These are phyloP conservation scores for Phytophthora agathidicida DNA, from an alignment of 352 stramenopile genomes.

Conservation along the genomic window DNA sequence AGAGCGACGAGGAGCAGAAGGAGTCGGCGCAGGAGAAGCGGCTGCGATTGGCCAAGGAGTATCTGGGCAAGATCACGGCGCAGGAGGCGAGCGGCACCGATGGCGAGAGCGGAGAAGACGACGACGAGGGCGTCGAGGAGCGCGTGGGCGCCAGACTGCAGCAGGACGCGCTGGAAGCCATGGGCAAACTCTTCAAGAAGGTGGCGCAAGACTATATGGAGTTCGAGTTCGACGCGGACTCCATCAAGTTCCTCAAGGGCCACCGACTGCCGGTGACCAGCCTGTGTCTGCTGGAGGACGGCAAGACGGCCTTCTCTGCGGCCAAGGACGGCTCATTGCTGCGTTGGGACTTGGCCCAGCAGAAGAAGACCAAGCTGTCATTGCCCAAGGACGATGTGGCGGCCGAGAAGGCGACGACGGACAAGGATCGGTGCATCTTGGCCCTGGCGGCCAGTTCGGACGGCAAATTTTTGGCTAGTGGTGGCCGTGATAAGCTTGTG, in stretches of 20 bases:
- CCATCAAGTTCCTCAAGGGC: conserved; percentile 78
- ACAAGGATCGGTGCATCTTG: conserved; percentile 85
- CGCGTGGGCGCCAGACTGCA: conserved; percentile 81
- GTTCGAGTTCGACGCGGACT: conserved; percentile 86
- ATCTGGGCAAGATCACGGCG: conserved; percentile 83
- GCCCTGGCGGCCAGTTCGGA: conserved; percentile 91
- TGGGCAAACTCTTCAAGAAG: conserved; percentile 90
- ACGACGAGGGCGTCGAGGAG: conserved; percentile 70
- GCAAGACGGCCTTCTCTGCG: conserved; percentile 89
- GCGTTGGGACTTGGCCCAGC: conserved; percentile 86
- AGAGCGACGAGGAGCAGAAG: conserved; percentile 61
- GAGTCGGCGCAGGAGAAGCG: conserved; percentile 91
- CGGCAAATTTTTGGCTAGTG: conserved; percentile 91
- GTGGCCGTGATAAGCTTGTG: conserved; percentile 92
- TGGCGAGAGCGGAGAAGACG: conserved; percentile 35
- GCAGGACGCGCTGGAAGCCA: conserved; percentile 83
- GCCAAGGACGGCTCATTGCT: conserved; percentile 94
- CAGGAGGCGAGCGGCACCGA: conserved; percentile 55
- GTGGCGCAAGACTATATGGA: conserved; percentile 74
- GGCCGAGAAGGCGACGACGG: conserved; percentile 51
- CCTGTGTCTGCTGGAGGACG: conserved; percentile 89
- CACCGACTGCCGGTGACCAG: conserved; percentile 88
- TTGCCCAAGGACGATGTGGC: conserved; percentile 70
- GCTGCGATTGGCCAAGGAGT: conserved; percentile 89
- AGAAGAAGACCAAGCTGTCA: conserved; percentile 74